These are phyloP conservation scores for Collybia nuda DNA, from an alignment of 768 basidiomycete genomes.

Conservation along the genomic window DNA sequence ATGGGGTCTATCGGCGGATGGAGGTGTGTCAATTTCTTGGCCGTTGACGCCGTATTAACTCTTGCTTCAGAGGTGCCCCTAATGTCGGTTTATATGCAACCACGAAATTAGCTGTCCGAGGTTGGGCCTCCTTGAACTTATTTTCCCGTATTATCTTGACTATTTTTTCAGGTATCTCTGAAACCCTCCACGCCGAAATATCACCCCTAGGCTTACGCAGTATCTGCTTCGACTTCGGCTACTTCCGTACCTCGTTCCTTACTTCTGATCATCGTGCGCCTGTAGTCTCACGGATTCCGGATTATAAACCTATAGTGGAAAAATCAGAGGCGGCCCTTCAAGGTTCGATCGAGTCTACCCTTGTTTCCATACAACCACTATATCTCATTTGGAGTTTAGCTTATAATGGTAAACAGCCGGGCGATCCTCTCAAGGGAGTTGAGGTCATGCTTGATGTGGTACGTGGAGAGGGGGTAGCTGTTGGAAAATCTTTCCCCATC, in stretches of 20 bases:
- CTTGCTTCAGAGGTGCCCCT: no score
- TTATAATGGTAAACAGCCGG: slow-evolving; percentile 16
- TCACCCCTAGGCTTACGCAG: slow-evolving; percentile 30
- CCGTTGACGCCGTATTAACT: no score
- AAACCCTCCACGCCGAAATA: slow-evolving; percentile 33
- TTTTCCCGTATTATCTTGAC: not conserved
- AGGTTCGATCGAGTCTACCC: slow-evolving; percentile 10
- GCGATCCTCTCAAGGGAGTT: slow-evolving; percentile 24
- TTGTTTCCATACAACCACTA: not conserved
- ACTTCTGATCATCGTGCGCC: slow-evolving; percentile 21
- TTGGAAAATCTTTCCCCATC: slow-evolving; percentile 35
- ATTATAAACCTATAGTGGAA: slow-evolving; percentile 24
- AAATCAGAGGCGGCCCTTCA: slow-evolving; percentile 19
- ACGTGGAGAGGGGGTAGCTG: slow-evolving; percentile 39
- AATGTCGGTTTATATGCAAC: no score
- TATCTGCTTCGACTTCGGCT: slow-evolving; percentile 34
- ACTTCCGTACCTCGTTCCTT: slow-evolving; percentile 34
- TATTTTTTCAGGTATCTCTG: slow-evolving; percentile 24
- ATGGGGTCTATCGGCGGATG: slow-evolving; percentile 42
- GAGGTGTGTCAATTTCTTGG: slow-evolving; percentile 22
- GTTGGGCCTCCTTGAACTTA: no score
- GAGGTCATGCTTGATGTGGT: slow-evolving; percentile 14
- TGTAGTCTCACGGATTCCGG: slow-evolving; percentile 25
- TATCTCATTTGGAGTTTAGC: not conserved
- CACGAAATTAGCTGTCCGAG: no score